These are phyloP conservation scores for Fusarium sp. DNA, from an alignment of 2,329 filamentous ascomycete genomes.

Conservation along the genomic window DNA sequence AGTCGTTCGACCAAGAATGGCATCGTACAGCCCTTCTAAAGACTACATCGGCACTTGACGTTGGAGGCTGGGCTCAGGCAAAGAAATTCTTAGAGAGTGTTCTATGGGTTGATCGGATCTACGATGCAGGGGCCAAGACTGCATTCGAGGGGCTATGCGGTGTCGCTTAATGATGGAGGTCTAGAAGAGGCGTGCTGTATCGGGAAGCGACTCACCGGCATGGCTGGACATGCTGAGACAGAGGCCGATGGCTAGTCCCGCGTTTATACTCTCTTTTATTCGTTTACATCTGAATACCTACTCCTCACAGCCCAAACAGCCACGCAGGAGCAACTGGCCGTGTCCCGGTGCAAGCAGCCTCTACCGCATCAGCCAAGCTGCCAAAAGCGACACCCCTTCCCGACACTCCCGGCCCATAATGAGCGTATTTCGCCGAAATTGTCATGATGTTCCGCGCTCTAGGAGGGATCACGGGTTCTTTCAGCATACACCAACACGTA, in stretches of 20 bases:
- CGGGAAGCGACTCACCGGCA: background rate
- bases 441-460: background rate
- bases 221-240: background rate
- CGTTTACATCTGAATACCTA: background rate
- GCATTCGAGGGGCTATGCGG: background rate
- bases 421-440: background rate
- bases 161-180: background rate
- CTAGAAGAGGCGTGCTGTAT: background rate
- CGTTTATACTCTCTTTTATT: background rate
- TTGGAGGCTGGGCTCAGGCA: slow-evolving; percentile 6
- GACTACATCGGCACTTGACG: background rate
- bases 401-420: background rate
- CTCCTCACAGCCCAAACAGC: background rate
- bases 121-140: background rate
- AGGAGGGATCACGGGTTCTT: background rate
- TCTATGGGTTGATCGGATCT: slow-evolving; percentile 18
- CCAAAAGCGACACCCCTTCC: background rate
- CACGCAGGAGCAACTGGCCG: background rate
- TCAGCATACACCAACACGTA: background rate
- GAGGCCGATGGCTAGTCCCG: background rate
- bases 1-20: slow-evolving; percentile 18
- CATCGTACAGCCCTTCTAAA: slow-evolving; percentile 1
- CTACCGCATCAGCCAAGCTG: background rate
- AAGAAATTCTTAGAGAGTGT: slow-evolving; percentile 1
- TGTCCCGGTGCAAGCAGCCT: background rate